Base-by-base conservation (phyloP, 139 green algal species). In the Micractinium conductrix region DNA sequence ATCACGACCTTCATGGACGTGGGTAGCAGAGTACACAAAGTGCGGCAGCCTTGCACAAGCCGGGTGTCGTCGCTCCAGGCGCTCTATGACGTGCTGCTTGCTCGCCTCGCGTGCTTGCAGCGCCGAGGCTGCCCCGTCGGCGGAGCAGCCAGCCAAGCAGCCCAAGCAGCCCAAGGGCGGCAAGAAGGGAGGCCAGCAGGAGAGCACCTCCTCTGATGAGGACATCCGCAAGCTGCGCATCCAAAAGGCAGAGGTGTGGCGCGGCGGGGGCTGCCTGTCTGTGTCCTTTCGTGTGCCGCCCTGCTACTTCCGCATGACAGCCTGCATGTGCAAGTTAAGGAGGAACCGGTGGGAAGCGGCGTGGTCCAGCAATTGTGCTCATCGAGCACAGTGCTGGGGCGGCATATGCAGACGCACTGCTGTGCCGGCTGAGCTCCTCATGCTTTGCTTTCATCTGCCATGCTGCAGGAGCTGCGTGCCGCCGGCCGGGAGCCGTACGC, bases 401-500 rank as follows among this genome's bases (percentile, higher is more conserved):
- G n/a, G n/a, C n/a, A n/a, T n/a, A n/a, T n/a, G n/a, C n/a, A n/a
- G n/a, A n/a, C n/a, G n/a, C n/a, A n/a, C n/a, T n/a, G n/a, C n/a
- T n/a, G n/a, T n/a, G n/a, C n/a, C n/a, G n/a, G n/a, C n/a, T n/a
- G n/a, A n/a, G n/a, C n/a, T n/a, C n/a, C n/a, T n/a, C n/a, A n/a
- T n/a, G n/a, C n/a, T n/a, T n/a, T n/a, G n/a, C n/a, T n/a, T n/a
- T n/a, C n/a, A n/a, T n/a, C n/a, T n/a, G n/a, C n/a, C n/a, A 17
- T 43, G 26, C 84, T 96, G 93, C 22, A 92, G 38, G 85, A 95
- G 55, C 88, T 99, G 80, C 89, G 93, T 0, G 78, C 44, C 1
- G 63, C 83, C 5, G 95, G 94, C 1, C 86, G 90, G 60, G 91
- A 99, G 73, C 97, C 97, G 0, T 99, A 96, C 74, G 96, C 96